Evolutionary conservation across 495 filamentous ascomycete species (phyloP), one percentile per base, ranked within the genome.

Genomic region (Aspergillus indologenus): DNA sequence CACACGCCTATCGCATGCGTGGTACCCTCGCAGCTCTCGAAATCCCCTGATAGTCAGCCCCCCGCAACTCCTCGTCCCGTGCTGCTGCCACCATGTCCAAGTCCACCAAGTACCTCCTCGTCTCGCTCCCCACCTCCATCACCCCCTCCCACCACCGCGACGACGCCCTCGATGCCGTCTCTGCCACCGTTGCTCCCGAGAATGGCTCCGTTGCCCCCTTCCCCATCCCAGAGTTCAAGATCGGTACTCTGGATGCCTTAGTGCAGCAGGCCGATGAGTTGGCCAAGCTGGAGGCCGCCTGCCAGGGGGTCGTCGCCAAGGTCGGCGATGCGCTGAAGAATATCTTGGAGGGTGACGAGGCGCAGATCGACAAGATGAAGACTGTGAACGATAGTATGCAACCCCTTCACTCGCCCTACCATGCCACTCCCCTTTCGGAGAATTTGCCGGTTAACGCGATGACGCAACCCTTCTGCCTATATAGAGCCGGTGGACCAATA

Each of bases 191-290:
- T 57, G 76, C 83, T 24, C 75, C 83, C 34, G 90, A 96, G 55
- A 85, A 89, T 67, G 92, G 89, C 65, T 85, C 85, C 45, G 85
- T 90, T 19, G 78, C 85, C 49, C 86, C 87, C 8, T 97, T 97
- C 66, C 71, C 82, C 14, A 90, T 98, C 59, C 94, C 94, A 2
- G 87, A 89, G 44, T 96, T 98, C 81, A 98, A 98, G 77, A 96
- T 98, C 72, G 94, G 94, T 53, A 96, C 94, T 1, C 81, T 98
- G 50, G 94, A 98, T 74, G 90, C 89, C 45, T 78, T 98, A n/a
- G 91, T 98, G 23, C 90, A 95, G 75, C 93, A 98, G 69, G 94
- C 94, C 42, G 94, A 98, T 69, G 93, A 96, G 67, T 79, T 98
- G 45, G 83, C 87, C 34, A 98, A 98, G 83, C 85, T 98, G 26